Percentiles rank a stretch among this genome's conserved stretches.
Conservation (phyloP, 2,329 filamentous ascomycete genomes). For the Epicoccum sorghinum region DNA sequence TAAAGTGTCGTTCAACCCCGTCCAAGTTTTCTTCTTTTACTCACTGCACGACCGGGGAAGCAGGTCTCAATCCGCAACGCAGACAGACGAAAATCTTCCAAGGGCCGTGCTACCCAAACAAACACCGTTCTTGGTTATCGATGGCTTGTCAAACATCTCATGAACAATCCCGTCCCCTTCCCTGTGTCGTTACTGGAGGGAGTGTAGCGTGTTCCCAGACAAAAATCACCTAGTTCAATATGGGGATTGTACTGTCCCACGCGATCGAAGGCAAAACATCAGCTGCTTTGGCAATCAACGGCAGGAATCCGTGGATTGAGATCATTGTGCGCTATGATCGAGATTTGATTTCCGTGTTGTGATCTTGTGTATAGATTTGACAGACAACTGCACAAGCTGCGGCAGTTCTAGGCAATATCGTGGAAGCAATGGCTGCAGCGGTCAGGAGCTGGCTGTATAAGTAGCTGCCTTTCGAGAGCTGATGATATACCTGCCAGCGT, state of each 20-base stretch:
- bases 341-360: constrained; percentile 31
- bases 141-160: background rate
- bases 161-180: too few relatives aligned
- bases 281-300: background rate
- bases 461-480: too few relatives aligned
- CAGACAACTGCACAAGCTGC: constrained; percentile 12
- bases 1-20: constrained; percentile 8
- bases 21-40: constrained; percentile 7
- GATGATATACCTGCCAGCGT: too few relatives aligned
- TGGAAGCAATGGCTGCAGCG: too few relatives aligned
- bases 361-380: constrained; percentile 22
- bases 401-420: background rate
- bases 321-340: background rate
- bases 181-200: too few relatives aligned
- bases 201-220: too few relatives aligned
- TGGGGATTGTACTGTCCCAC: background rate
- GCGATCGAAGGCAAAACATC: background rate
- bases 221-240: background rate
- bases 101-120: background rate
- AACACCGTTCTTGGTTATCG: background rate
- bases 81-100: constrained; percentile 7
- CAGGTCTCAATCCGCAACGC: constrained; percentile 19
- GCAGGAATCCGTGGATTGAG: background rate
- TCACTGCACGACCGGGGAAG: constrained; percentile 25
- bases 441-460: too few relatives aligned